Percentiles rank a stretch among this genome's conserved stretches.
phyloP scores from a whole-genome alignment of 208 protist species.

The Acanthamoeba royreba region DNA sequence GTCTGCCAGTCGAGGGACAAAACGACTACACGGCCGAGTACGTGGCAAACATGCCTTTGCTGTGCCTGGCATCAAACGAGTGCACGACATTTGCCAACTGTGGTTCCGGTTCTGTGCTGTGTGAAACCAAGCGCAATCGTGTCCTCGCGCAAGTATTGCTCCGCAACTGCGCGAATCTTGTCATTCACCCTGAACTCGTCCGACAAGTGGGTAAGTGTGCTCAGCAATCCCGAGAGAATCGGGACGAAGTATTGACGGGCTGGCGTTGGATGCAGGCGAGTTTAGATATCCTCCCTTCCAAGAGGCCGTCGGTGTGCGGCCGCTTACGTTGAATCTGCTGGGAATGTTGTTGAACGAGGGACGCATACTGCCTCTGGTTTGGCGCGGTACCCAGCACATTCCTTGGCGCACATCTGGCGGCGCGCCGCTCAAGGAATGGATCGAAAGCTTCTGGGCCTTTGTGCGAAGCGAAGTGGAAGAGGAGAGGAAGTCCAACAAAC shows the following conservation, averaged over 20 bases:
- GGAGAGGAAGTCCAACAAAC: not conserved
- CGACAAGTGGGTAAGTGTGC: not conserved
- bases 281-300: not conserved
- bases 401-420: not conserved
- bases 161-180: not conserved
- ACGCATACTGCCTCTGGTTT: not conserved
- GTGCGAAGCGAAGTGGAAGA: not conserved
- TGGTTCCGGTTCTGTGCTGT: not conserved
- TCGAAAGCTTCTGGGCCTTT: slow-evolving; percentile 7
- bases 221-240: not conserved
- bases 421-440: not conserved
- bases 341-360: not conserved
- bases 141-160: not conserved
- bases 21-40: slow-evolving; percentile 12
- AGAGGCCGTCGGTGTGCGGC: not conserved
- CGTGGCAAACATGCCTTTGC: not conserved
- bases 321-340: not conserved
- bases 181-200: not conserved
- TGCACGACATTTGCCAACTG: not conserved
- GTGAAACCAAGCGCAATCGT: not conserved
- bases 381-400: not conserved
- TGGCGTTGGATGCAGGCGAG: not conserved
- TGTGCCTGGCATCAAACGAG: not conserved
- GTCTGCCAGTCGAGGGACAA: not conserved
- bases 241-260: not conserved